Evolutionary conservation across 495 filamentous ascomycete species (phyloP), one percentile per base, ranked within the genome.

Genomic region (Paragyromitra xinjiangensis): DNA sequence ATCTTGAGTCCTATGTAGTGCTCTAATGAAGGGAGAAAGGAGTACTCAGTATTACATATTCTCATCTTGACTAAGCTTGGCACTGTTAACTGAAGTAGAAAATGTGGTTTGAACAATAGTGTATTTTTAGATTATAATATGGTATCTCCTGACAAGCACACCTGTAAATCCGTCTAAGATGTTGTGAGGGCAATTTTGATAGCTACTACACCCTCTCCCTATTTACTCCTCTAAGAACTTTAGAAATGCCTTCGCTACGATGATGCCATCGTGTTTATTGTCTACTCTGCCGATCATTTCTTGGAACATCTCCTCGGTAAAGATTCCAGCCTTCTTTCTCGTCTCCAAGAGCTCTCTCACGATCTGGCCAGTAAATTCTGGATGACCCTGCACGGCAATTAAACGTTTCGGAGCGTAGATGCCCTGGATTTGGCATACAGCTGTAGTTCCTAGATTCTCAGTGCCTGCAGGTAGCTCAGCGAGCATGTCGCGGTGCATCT

Each of bases 401-500:
- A 92, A 85, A 6, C 86, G 85, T 14, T 85, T 84, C 22, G 90
- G 88, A 8, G 86, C 79, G 81, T 95, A 91, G 89, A 97, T 94
- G 68, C 91, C 92, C 81, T 98, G 95, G 29, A 95, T 89, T 3
- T 85, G 83, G 81, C 94, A 97, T 6, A 84, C 82, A 9, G 86
- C 85, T 1, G 92, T 92, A 16, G 86, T 87, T 6, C 91, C 94
- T 0, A 98, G 87, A 6, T 85, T 78, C 50, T 90, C 85, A 14
- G 90, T 89, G 37, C 87, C 88, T 0, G 85, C 78, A 0, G 95
- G 94, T 19, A 90, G 87, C 11, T 86, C 81, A 71, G 84, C 87
- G n/a, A 95, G 91, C 40, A 92, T 88, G 81, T 97, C 94, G 56
- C 88, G 88, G 84, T 98, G 94, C 94, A 97, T 96, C 84, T 97